Base-by-base conservation (phyloP, 495 filamentous ascomycete genomes). In the Penicillium antarcticum region DNA sequence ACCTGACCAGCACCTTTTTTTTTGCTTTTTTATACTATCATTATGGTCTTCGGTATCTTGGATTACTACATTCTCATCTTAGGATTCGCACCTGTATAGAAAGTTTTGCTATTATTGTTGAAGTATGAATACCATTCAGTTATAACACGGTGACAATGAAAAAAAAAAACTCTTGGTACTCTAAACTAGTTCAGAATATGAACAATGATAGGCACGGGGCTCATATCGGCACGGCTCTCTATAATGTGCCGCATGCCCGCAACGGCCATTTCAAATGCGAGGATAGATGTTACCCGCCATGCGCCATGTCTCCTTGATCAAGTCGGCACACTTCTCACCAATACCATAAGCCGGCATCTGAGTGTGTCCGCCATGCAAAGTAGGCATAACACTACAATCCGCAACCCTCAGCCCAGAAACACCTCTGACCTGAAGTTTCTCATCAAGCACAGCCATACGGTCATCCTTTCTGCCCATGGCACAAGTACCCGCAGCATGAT, bases 331-430 rank as follows among this genome's bases (percentile, higher is more conserved):
- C 50, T 80, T 77, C 63, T 85, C 78, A 4, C 77, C 77, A 54
- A 87, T 73, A 36, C 79, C 80, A 52, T 82, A 85, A 0, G 78
- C 82, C 17, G 79, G 76, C 67, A 83, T 77, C 55, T 81, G 77
- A 0, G 82, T 80, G 44, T 84, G 81, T 12, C 80, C 78, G 8
- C 77, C 76, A 35, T 77, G 74, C 12, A 81, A 55, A 6, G 61
- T 68, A 12, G 82, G 84, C 65, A 85, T 81, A 24, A 78, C 71
- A 45, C 75, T 80, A 23, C 74, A 78, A 59, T 85, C 81, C 0
- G 78, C 81, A 31, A 84, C 78, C 0, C 81, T 67, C 42, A 84
- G 60, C 0, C 76, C 69, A 6, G 60, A 53, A 5, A 84, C 78
- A 2, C 80, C 81, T 4, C 67, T 63, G 2, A 84, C 80, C 2